Evolutionary conservation across 2,329 filamentous ascomycete species (phyloP).

Genomic region (Akanthomyces uredinophilus): DNA sequence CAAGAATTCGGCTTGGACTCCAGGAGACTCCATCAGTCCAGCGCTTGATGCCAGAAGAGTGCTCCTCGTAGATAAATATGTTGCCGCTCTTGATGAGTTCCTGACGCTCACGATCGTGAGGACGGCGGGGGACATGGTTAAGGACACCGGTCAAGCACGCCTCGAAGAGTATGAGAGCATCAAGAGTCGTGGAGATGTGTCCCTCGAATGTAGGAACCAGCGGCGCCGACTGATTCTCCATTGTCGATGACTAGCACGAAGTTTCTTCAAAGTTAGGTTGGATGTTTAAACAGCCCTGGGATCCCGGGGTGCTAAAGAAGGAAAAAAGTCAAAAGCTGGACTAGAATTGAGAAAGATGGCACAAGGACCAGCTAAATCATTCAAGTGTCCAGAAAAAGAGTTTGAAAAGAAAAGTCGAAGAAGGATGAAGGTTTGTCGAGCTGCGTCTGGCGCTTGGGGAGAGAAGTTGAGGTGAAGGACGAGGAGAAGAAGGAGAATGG

Average conservation of each 20-base stretch:
- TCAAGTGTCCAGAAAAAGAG: neutral
- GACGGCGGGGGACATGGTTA: constrained; percentile 73
- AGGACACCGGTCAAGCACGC: constrained; percentile 66
- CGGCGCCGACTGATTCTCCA: constrained; percentile 26
- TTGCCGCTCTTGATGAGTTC: constrained; percentile 77
- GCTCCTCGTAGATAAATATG: constrained; percentile 89
- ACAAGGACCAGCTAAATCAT: neutral
- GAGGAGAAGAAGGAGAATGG: neutral
- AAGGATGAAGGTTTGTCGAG: neutral
- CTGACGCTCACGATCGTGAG: constrained; percentile 76
- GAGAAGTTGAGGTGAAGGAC: neutral
- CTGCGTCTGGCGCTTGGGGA: neutral
- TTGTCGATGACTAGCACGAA: constrained; percentile 16
- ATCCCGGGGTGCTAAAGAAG: neutral
- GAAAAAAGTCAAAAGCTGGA: neutral
- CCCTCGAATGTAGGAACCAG: constrained; percentile 63
- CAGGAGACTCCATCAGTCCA: constrained; percentile 92
- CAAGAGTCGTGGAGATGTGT: constrained; percentile 62
- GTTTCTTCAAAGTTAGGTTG: neutral
- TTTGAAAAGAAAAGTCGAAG: neutral
- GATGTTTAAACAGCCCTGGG: neutral
- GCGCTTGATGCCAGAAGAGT: constrained; percentile 83
- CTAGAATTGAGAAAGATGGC: neutral
- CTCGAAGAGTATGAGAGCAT: constrained; percentile 77
- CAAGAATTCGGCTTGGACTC: constrained; percentile 82